Percentiles rank a stretch among this genome's conserved stretches.
Conservation (phyloP, 176 grass and related monocot species). For the Coix lacrymajobi region DNA sequence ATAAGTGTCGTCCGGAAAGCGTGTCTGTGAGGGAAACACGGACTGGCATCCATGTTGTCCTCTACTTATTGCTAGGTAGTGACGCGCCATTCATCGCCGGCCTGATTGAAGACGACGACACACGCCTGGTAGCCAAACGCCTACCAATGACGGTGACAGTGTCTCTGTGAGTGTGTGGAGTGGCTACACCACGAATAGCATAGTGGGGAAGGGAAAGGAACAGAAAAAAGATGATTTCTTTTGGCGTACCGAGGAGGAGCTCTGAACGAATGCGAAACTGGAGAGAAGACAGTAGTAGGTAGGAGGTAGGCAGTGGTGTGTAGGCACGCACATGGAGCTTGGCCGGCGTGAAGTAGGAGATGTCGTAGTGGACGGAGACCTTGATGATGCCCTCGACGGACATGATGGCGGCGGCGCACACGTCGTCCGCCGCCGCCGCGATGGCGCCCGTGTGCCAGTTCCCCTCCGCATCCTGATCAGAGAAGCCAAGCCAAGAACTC, state of each 20-base stretch:
- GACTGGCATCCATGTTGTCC: background rate
- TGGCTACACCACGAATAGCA: too few relatives aligned
- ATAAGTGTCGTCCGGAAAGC: too few relatives aligned
- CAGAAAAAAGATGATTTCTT: background rate
- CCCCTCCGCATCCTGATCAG: conserved; percentile 52
- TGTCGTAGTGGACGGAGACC: conserved; percentile 67
- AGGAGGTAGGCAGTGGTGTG: background rate
- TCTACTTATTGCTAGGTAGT: background rate
- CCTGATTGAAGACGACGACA: background rate
- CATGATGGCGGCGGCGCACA: conserved; percentile 77
- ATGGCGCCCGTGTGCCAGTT: conserved; percentile 87
- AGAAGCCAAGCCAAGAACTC: background rate
- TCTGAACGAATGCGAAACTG: background rate
- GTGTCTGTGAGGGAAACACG: too few relatives aligned
- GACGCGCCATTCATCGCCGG: background rate
- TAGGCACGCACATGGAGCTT: conserved; percentile 51
- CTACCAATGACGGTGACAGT: too few relatives aligned
- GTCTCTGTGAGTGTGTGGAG: too few relatives aligned
- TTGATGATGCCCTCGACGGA: conserved; percentile 69
- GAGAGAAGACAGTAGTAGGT: background rate
- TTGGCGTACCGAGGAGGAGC: background rate
- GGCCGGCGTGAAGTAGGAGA: conserved; percentile 64
- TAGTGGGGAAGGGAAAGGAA: too few relatives aligned
- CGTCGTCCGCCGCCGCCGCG: conserved; percentile 59
- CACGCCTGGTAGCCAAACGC: background rate